phyloP scores from a whole-genome alignment of 805 yeast species.

The Lipomyces japonicus region DNA sequence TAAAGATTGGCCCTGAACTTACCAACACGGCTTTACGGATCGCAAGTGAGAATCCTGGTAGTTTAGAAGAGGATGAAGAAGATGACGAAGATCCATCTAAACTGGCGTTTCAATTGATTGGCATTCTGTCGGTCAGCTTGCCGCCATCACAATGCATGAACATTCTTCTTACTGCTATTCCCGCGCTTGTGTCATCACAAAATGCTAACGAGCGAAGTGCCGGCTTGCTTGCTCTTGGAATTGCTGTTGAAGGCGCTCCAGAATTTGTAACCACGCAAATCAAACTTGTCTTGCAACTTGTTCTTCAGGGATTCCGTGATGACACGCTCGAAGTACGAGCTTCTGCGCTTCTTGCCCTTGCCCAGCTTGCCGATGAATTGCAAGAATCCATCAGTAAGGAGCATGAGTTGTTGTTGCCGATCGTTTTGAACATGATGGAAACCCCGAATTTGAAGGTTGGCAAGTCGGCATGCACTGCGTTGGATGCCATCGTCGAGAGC shows the following conservation, averaged over 20 bases:
- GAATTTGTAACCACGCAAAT: slow-evolving; percentile 79
- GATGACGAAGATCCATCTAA: slow-evolving; percentile 83
- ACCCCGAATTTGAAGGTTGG: slow-evolving; percentile 80
- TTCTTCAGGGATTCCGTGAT: slow-evolving; percentile 76
- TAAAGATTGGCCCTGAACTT: slow-evolving; percentile 79
- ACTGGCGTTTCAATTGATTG: slow-evolving; percentile 75
- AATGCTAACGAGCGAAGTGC: slow-evolving; percentile 82
- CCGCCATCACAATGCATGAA: slow-evolving; percentile 90
- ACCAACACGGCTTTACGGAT: slow-evolving; percentile 69
- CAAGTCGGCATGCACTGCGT: slow-evolving; percentile 84
- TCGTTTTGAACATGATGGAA: slow-evolving; percentile 76
- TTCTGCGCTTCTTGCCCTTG: slow-evolving; percentile 78
- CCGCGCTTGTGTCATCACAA: slow-evolving; percentile 45
- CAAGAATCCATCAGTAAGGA: slow-evolving; percentile 80
- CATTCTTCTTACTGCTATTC: slow-evolving; percentile 58
- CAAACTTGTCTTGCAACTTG: slow-evolving; percentile 64
- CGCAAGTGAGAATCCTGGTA: slow-evolving; percentile 71
- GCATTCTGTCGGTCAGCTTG: slow-evolving; percentile 71
- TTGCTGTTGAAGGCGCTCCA: slow-evolving; percentile 88
- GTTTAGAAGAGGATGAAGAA: slow-evolving; percentile 85
- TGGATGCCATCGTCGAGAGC: slow-evolving; percentile 88
- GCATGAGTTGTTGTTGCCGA: slow-evolving; percentile 78
- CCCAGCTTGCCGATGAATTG: slow-evolving; percentile 74
- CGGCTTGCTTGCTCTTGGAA: slow-evolving; percentile 74
- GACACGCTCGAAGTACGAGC: slow-evolving; percentile 68